Evolutionary conservation across 169 alveolate genomes (phyloP), one percentile per base, ranked within the genome.

Genomic region (Cytauxzoon felis): DNA sequence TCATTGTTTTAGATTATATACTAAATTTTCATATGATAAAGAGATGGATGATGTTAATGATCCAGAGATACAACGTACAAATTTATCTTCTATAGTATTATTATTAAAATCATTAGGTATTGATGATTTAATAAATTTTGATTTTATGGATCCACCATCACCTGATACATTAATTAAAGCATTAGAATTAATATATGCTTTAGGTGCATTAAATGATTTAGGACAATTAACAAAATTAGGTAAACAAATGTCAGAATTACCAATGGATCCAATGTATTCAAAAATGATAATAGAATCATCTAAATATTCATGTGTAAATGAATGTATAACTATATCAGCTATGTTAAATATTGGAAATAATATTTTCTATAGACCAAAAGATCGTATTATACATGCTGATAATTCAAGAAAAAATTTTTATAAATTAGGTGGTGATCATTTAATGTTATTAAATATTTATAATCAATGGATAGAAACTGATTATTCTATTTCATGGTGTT

Each of bases 121-220:
- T 57, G 98, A 98, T 70, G 99, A 98, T 86, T 81, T 98, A 38
- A 93, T 98, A 24, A 93, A 97, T 81, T 98, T 98, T 85, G 99
- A 98, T 89, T 98, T 95, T 88, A 93, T 98, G 98, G 99, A 98
- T 70, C 98, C 99, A 38, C 99, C 99, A 1, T 96, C 99, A 24
- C 98, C 98, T 2, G 98, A 95, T 70, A 91, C 98, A 26, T 81
- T 96, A 29, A 93, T 95, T 33, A 90, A 95, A 73, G 98, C 99
- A 19, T 83, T 96, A 42, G 99, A 98, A 72, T 93, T 91, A 45
- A 89, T 98, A 19, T 97, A 98, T 73, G 98, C 99, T 24, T 81
- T 98, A 49, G 99, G 98, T 18, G 99, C 99, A 6, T 81, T 98
- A 62, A 96, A 96, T 85, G 97, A 95, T 78, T 95, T 91, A 71